Percentiles rank a stretch among this genome's conserved stretches.
phyloP scores from a whole-genome alignment of 2,329 filamentous ascomycete species.

The Teratosphaeria zuluensis region DNA sequence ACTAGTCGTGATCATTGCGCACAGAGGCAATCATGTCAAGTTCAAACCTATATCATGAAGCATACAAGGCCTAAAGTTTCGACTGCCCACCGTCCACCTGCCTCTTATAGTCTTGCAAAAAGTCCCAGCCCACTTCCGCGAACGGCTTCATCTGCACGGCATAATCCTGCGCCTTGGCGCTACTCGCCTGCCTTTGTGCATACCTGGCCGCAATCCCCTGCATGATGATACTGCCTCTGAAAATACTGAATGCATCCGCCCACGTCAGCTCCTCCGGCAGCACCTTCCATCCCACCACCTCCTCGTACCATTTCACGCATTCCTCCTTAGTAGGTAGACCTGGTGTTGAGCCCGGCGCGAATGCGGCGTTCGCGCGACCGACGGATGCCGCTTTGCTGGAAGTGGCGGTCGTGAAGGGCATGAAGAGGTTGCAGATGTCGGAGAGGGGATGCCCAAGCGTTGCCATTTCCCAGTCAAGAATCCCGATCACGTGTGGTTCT shows the following conservation, averaged over 20 bases:
- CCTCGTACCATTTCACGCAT: conserved; percentile 56
- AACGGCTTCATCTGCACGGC: conserved; percentile 59
- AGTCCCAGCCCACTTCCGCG: conserved; percentile 68
- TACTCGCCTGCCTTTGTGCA: conserved; percentile 80
- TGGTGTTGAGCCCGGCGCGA: conserved; percentile 52
- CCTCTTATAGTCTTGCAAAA: conserved; percentile 45
- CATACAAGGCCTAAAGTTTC: conserved; percentile 5
- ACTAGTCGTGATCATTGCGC: no score
- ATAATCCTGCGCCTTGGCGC: conserved; percentile 66
- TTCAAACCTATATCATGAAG: no score
- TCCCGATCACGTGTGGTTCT: conserved; percentile 78
- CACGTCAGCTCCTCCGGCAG: conserved; percentile 51
- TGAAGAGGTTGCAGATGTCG: conserved; percentile 72
- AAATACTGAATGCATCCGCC: conserved; percentile 55
- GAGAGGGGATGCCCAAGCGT: conserved; percentile 93
- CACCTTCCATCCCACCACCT: conserved; percentile 59
- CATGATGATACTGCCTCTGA: conserved; percentile 53
- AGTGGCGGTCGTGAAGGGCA: conserved; percentile 34
- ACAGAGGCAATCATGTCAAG: no score
- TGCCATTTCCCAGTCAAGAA: conserved; percentile 97
- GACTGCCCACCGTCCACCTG: conserved; percentile 25
- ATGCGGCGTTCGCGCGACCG: conserved; percentile 39
- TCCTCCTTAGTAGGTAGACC: conserved; percentile 56
- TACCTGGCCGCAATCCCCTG: conserved; percentile 90
- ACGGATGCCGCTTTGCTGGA: conserved; percentile 28